Conservation (phyloP, 495 filamentous ascomycete genomes). For the Aspergillus biplanus region DNA sequence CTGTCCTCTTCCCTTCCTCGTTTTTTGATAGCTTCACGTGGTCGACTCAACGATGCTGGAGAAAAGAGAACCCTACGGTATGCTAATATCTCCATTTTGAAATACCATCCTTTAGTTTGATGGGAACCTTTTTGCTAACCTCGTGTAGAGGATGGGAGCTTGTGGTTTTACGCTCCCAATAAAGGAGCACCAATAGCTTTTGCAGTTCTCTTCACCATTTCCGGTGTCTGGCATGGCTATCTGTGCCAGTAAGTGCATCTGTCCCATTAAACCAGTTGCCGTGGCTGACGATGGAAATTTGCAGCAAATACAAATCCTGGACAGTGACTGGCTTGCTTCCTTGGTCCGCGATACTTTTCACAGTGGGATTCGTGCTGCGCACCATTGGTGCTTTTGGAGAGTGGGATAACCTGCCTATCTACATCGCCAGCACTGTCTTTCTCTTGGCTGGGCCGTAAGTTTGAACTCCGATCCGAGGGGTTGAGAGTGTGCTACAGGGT, state of each 20-base stretch:
- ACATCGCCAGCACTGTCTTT: slow-evolving; percentile 63
- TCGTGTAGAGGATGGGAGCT: slow-evolving; percentile 48
- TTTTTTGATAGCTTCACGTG: too few species aligned
- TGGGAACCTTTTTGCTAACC: slow-evolving; percentile 18
- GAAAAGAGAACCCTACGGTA: slow-evolving; percentile 26
- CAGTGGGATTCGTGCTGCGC: slow-evolving; percentile 61
- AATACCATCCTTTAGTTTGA: background rate
- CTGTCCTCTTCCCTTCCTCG: too few species aligned
- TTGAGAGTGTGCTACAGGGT: background rate
- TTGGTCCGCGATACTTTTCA: slow-evolving; percentile 56
- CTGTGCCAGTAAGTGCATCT: slow-evolving; percentile 58
- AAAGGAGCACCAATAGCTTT: slow-evolving; percentile 73
- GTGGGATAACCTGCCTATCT: slow-evolving; percentile 58
- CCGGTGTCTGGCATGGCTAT: slow-evolving; percentile 60
- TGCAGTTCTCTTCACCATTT: slow-evolving; percentile 63
- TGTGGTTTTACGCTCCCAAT: slow-evolving; percentile 76
- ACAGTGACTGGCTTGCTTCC: slow-evolving; percentile 59
- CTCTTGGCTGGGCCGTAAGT: slow-evolving; percentile 68
- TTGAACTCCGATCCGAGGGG: background rate
- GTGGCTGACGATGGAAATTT: slow-evolving; percentile 7
- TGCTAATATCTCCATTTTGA: background rate
- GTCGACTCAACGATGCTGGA: slow-evolving; percentile 16
- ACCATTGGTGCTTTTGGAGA: slow-evolving; percentile 59
- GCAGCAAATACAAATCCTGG: slow-evolving; percentile 50
- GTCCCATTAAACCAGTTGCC: background rate